Base-by-base conservation (phyloP, 1,139 yeast species). In the Zygoascus meyerae region DNA sequence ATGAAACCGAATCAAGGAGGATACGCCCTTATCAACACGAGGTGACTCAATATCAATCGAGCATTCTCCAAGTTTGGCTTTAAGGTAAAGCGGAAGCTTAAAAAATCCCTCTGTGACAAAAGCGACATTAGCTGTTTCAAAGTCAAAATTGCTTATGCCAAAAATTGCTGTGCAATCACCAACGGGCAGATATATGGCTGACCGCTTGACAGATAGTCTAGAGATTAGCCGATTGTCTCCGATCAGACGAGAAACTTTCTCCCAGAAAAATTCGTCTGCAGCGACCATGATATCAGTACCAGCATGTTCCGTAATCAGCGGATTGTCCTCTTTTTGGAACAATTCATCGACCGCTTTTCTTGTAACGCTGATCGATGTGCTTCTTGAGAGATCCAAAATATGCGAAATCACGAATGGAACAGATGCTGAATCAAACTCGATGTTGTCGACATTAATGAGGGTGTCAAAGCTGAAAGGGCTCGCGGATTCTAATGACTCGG, bases 341-440 rank as follows among this genome's bases (percentile, higher is more conserved):
- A 10, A 12, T 14, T 18, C 16, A 12, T 17, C 37, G 21, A 40
- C 15, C 2, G 17, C 37, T 18, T 10, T 31, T 18, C 33, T n/a
- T 2, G 43, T 29, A 11, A 21, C 31, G 21, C 21, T 15, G 18
- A 40, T 32, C 6, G 31, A 30, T n/a, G 43, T 7, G 9, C 37
- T 16, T 2, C 33, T 31, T 2, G 32, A 18, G 5, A 40, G 26
- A 9, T 28, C 37, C n/a, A 21, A 10, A 33, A 40, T 32, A 12
- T 34, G 43, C 16, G 21, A 32, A 3, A 34, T 18, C 4, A 40
- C 43, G 21, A 18, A 32, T 5, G 43, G 43, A 2, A 40, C 32
- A n/a, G 43, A 40, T 2, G 43, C 37, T n/a, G 43, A 31, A 9
- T 21, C 36, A 9, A 40, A 15, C n/a, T 40, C 43, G 18, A 33